phyloP scores from a whole-genome alignment of 352 stramenopile species.

The Pythium utonaiense region DNA sequence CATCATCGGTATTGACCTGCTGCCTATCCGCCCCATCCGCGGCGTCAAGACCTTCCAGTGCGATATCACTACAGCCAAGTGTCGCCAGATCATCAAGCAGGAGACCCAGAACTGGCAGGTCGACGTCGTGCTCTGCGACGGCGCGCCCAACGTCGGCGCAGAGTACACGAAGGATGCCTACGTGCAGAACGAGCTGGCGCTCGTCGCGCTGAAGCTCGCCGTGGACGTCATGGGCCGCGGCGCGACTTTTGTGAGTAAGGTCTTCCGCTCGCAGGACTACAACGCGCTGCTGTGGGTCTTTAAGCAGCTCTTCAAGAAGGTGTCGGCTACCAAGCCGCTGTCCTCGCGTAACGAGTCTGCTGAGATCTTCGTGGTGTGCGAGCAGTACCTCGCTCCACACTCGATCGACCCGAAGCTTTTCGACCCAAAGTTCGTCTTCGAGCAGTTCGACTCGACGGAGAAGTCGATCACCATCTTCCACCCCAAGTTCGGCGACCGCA shows the following conservation, averaged over 20 bases:
- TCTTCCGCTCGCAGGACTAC: constrained; percentile 99
- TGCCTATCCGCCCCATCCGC: constrained; percentile 97
- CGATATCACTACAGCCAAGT: constrained; percentile 92
- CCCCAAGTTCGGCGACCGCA: constrained; percentile 95
- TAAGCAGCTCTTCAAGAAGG: constrained; percentile 98
- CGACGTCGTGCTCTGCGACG: constrained; percentile 99
- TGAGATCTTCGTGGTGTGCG: constrained; percentile 99
- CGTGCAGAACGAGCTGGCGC: constrained; percentile 97
- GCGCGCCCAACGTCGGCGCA: constrained; percentile 98
- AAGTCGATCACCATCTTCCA: constrained; percentile 97
- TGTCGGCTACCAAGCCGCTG: constrained; percentile 98
- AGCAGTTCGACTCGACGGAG: constrained; percentile 87
- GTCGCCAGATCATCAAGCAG: constrained; percentile 90
- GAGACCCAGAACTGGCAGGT: constrained; percentile 91
- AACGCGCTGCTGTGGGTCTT: constrained; percentile 98
- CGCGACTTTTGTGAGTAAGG: constrained; percentile 94
- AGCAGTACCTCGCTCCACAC: constrained; percentile 93
- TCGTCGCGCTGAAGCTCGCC: constrained; percentile 96
- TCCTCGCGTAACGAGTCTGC: constrained; percentile 97
- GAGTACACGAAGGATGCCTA: constrained; percentile 99
- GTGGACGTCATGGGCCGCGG: constrained; percentile 95
- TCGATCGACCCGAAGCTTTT: constrained; percentile 98
- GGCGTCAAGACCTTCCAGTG: constrained; percentile 97
- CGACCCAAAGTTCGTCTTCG: constrained; percentile 97
- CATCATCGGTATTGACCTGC: constrained; percentile 96